These are phyloP conservation scores for Pichia nakasei DNA, from an alignment of 805 yeast genomes.

Conservation along the genomic window DNA sequence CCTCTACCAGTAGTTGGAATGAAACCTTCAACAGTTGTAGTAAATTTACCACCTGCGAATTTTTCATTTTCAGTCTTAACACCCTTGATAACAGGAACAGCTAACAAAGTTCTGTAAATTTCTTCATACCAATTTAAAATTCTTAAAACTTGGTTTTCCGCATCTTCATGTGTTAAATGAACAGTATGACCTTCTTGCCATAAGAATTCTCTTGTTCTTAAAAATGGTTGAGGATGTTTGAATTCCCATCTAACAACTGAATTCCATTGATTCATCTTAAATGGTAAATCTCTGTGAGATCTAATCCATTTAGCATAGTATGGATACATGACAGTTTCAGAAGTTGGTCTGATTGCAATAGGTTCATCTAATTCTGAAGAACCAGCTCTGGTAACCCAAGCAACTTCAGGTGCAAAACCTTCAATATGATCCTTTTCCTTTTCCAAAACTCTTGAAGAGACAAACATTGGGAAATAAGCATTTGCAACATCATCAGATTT, in stretches of 20 bases:
- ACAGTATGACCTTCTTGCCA: constrained; percentile 99
- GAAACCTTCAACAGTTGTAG: constrained; percentile 94
- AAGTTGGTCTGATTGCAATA: constrained; percentile 97
- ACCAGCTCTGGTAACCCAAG: constrained; percentile 99
- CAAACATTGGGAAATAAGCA: constrained; percentile 98
- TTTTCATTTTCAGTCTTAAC: constrained; percentile 94
- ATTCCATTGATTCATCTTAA: constrained; percentile 97
- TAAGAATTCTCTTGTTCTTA: constrained; percentile 96
- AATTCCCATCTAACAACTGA: constrained; percentile 99
- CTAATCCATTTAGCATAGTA: constrained; percentile 99
- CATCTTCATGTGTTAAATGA: constrained; percentile 75
- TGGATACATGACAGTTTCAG: constrained; percentile 99
- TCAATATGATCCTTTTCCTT: constrained; percentile 98
- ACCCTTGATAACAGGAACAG: constrained; percentile 96
- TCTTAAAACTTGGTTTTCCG: constrained; percentile 72
- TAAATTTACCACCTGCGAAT: constrained; percentile 95
- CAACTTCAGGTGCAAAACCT: constrained; percentile 99
- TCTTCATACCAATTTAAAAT: constrained; percentile 81
- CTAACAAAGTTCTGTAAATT: constrained; percentile 83
- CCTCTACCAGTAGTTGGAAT: constrained; percentile 99
- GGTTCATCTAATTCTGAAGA: constrained; percentile 91
- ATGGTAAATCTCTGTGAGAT: constrained; percentile 95
- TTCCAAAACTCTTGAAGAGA: constrained; percentile 84
- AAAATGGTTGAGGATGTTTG: constrained; percentile 98
- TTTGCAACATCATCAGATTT: constrained; percentile 87